Base-by-base conservation (phyloP, 495 filamentous ascomycete species). In the Bombardia bombarda region DNA sequence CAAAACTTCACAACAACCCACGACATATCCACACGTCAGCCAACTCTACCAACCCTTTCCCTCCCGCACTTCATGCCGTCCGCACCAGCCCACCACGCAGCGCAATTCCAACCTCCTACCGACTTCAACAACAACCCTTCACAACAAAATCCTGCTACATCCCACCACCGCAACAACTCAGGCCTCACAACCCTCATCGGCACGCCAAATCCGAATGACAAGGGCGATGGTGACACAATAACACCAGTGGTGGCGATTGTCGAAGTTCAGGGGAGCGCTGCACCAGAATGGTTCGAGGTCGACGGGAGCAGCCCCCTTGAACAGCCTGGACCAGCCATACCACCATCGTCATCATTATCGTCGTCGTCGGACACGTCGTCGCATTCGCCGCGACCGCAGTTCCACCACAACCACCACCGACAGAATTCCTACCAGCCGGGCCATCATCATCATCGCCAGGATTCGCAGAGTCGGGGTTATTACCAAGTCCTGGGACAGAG, bases 161-260 rank as follows among this genome's bases (percentile, higher is more conserved):
- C 26, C 3, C 40, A 52, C 17, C 37, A 45, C 7, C 40, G 50
- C 21, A 42, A 16, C 41, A 42, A 45, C 32, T 52, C 50, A 14
- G 42, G 45, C 0, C 42, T 45, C 28, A 45, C 30, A 8, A 52
- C 50, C 9, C 41, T 45, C 1, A 37, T 48, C 3, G 43, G 35
- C 8, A 23, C 35, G 1, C 30, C 18, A n/a, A 20, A 6, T 4
- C 43, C 35, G 2, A 19, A 19, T 8, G 26, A 5, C 18, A 45
- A 45, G 16, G 35, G 30, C 18, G 36, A 12, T 17, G 35, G n/a
- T 13, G 22, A 30, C 2, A n/a, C n/a, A 18, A 38, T 35, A 21
- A 23, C 19, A 5, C n/a, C 31, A 18, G 32, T 35, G 16, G 14
- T 37, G 34, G 43, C 24, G n/a, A 39, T 34, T 10, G 35, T 20